These are phyloP conservation scores for Cytospora leucostoma DNA, from an alignment of 2,329 filamentous ascomycete species.

Conservation along the genomic window DNA sequence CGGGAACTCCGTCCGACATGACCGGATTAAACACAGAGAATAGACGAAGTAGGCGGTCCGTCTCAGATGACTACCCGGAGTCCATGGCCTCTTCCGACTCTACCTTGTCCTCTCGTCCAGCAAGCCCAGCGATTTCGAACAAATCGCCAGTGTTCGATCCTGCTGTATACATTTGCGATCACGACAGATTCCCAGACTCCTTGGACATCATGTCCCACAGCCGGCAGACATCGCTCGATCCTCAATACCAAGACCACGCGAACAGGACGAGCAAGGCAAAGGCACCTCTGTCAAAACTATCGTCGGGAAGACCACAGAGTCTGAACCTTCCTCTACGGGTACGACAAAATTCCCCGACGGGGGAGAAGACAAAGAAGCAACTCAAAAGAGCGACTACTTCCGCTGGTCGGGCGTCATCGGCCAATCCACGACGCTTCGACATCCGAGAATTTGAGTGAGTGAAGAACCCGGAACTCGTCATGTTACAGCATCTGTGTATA, in stretches of 20 bases:
- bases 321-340: slow-evolving; percentile 19
- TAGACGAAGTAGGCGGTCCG: slow-evolving; percentile 15
- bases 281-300: slow-evolving; percentile 3
- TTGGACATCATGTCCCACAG: slow-evolving; percentile 14
- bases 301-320: slow-evolving; percentile 12
- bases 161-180: slow-evolving; percentile 14
- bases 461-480: neutral
- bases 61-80: slow-evolving; percentile 20
- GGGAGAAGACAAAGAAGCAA: slow-evolving; percentile 7
- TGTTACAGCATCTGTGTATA: neutral
- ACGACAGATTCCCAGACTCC: slow-evolving; percentile 20
- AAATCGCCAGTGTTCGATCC: slow-evolving; percentile 22
- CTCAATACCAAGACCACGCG: neutral
- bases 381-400: slow-evolving; percentile 10
- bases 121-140: slow-evolving; percentile 11
- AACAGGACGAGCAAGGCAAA: slow-evolving; percentile 1
- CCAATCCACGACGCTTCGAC: neutral
- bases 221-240: slow-evolving; percentile 9
- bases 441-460: slow-evolving; percentile 19
- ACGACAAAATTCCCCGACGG: neutral
- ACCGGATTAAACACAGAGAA: slow-evolving; percentile 3
- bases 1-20: neutral
- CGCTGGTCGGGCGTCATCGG: slow-evolving; percentile 7
- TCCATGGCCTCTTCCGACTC: slow-evolving; percentile 23
- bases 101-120: slow-evolving; percentile 22